A percentile compares a stretch with the other conserved stretches of the same genome.
Evolutionary conservation across 1,284 basidiomycete genomes (phyloP).

Genomic region (Trichosporon faecale): DNA sequence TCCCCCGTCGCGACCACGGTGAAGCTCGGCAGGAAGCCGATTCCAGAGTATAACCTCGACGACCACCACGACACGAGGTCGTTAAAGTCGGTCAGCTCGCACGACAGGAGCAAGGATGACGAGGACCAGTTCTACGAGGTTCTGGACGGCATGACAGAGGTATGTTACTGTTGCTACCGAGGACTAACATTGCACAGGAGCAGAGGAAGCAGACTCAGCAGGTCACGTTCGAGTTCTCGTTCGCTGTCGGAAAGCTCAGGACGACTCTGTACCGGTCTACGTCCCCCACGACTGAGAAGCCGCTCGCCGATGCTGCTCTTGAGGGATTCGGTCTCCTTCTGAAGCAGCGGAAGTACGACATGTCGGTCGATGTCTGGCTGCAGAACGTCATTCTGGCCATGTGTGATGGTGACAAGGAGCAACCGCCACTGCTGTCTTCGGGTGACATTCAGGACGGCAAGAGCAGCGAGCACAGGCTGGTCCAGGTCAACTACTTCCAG

Average conservation of each 20-base stretch:
- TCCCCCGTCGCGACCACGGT: background rate
- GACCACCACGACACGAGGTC: constrained; percentile 48
- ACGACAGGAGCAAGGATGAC: constrained; percentile 48
- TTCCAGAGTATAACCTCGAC: constrained; percentile 65
- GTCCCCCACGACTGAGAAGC: constrained; percentile 39
- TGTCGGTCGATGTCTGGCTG: constrained; percentile 82
- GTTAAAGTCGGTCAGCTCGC: constrained; percentile 29
- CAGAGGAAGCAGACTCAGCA: constrained; percentile 63
- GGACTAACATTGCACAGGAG: constrained; percentile 16
- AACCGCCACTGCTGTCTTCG: constrained; percentile 75
- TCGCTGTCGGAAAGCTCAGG: constrained; percentile 82
- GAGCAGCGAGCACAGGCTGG: constrained; percentile 61
- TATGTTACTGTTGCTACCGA: constrained; percentile 45
- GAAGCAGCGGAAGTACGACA: constrained; percentile 73
- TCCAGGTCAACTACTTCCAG: constrained; percentile 77
- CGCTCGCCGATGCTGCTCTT: constrained; percentile 74
- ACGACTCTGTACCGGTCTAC: constrained; percentile 70
- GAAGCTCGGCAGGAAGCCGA: background rate
- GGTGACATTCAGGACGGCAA: constrained; percentile 54
- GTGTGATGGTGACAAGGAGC: constrained; percentile 57
- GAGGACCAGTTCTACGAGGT: constrained; percentile 71
- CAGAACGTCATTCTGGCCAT: constrained; percentile 62
- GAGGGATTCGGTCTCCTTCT: constrained; percentile 76
- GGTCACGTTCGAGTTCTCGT: constrained; percentile 81
- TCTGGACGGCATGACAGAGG: constrained; percentile 63